Base-by-base conservation (phyloP, 2,329 filamentous ascomycete species). In the Aspergillus japonicus region DNA sequence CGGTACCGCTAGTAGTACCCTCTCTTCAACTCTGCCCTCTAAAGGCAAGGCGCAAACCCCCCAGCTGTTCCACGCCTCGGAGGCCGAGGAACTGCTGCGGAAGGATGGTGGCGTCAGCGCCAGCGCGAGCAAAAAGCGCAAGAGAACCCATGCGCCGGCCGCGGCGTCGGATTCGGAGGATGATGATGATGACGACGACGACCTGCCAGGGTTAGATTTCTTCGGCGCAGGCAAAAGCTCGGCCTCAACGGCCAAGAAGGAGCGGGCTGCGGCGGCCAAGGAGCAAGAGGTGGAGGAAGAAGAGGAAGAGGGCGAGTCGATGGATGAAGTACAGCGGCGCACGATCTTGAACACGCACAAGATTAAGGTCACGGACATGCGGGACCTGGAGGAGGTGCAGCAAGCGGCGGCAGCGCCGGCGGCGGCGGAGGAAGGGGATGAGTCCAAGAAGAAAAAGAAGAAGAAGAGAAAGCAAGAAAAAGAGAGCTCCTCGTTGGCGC, bases 291-390 rank as follows among this genome's bases (percentile, higher is more conserved):
- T 64, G 29, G 67, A 56, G 26, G 67, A 66, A 26, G 69, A 59
- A n/a, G 54, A 54, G 5, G 66, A 72, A 19, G 65, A 66, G 19
- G 68, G 69, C 4, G 65, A 70, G 50, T 51, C 61, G 0, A 81
- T 92, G 66, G 85, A 86, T 67, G 83, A 89, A 68, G 87, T 89
- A 58, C 86, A 93, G 71, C 88, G 90, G 67, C 88, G 89, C 67
- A 85, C 88, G 61, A 81, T 94, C 11, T 78, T 96, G 62, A 87
- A 88, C 62, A 89, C 87, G 58, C 92, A 96, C 75, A 90, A 92
- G 64, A 81, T 97, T 65, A 96, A 96, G 75, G 84, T 96, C 44
- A 91, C 90, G 0, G 80, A 96, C 52, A 78, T 96, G n/a, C 85
- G 85, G 24, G 82, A 81, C 47, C 68, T 79, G 47, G 77, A 76